Base-by-base conservation (phyloP, 306 rosid genomes). In the Dryas drummondii region DNA sequence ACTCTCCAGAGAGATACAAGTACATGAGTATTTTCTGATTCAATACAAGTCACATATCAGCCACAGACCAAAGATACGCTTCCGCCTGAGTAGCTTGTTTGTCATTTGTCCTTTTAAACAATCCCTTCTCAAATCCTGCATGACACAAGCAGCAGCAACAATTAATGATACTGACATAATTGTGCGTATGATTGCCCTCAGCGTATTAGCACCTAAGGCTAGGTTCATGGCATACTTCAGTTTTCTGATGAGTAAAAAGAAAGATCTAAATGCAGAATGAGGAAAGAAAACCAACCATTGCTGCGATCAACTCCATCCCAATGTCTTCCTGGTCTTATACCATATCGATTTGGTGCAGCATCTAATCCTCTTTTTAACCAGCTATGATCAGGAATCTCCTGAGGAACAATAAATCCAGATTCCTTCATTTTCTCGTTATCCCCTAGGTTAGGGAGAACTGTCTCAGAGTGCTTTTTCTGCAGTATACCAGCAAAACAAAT, bases 291-390 rank as follows among this genome's bases (percentile, higher is more conserved):
- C 98, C 62, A 54, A 94, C 98, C 98, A 44, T 48, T 94, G 69
- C 99, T 92, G 12, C 96, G 92, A 76, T 94, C 99, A 64, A 94
- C 92, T 55, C 97, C 99, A 70, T 92, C 99, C 97, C 99, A 94
- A 50, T 90, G 99, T 66, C 97, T 89, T 65, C 97, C 99, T 0
- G 97, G 99, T 79, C 80, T 81, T 62, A 94, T 92, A 71, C 93
- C 93, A 67, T 90, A 87, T 37, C 96, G 86, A 77, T 92, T 92
- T 45, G 92, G 90, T 22, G 96, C 93, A 62, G 96, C 92, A 40
- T 84, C 93, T 65, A 92, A 67, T 70, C 90, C 90, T 79, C 97
- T 81, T 82, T 87, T 90, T 47, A 92, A 83, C 99, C 97, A 94
- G 78, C 97, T 92, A 60, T 94, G 96, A 77, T 63, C 17, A 64